Base-by-base conservation (phyloP, 2,329 filamentous ascomycete species). In the Aspergillus aculeatus region DNA sequence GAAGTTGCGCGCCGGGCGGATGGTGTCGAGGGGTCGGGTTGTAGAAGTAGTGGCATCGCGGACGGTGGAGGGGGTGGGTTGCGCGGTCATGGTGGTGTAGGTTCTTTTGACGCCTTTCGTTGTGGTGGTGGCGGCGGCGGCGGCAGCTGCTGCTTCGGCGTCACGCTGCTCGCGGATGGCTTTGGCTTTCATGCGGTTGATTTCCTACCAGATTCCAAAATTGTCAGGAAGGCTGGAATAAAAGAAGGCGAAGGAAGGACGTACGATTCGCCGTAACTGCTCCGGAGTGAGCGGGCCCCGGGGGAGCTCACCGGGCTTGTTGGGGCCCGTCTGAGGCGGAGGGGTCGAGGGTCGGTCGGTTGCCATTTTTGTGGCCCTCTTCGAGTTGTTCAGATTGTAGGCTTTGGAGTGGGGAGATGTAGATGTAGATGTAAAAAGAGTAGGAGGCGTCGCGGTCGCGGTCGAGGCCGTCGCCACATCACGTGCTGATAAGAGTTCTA, bases 151-250 rank as follows among this genome's bases (percentile, higher is more conserved):
- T 69, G 69, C 80, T 60, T 88, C 86, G 35, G 88, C 86, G 69
- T 92, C 87, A 60, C 84, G 84, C 69, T 89, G 87, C 66, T 91
- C 86, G 59, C 90, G 89, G 19, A 93, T 81, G 2, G 92, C 93
- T 82, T 97, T 98, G 57, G 95, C 91, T 77, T 88, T 90, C 31
- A 97, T 84, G 21, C 94, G 86, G 68, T 88, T 93, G 74, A 94
- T 87, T 85, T 97, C 94, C 90, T 95, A 60, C 1, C 14, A 35
- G 2, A 35, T 12, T 35, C 4, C 32, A 16, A 3, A 2, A 4
- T 5, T 16, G 32, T 16, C 5, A 16, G 32, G 12, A 2, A 12
- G 12, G 12, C 4, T 35, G 2, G 32, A 21, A 2, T 21, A 21
- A 21, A 2, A 21, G 21, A 21, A 21, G 21, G 21, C 21, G 21